These are phyloP conservation scores for Withania somnifera DNA, from an alignment of 305 asterid genomes.

Conservation along the genomic window DNA sequence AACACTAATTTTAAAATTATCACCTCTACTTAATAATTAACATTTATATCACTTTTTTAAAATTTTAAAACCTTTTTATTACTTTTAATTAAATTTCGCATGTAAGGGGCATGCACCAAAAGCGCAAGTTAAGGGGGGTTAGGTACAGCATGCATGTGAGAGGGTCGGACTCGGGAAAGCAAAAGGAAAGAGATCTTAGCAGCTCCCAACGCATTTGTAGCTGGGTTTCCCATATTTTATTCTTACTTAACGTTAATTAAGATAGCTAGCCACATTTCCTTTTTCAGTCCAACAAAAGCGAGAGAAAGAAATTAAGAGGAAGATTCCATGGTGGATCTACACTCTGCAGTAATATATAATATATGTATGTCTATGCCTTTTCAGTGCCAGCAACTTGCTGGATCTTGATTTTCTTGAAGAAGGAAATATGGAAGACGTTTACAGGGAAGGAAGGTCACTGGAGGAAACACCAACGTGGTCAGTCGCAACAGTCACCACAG, in stretches of 20 bases:
- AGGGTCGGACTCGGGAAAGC: slow-evolving; percentile 8
- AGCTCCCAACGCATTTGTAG: background rate
- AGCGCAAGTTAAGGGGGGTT: background rate
- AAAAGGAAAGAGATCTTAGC: background rate
- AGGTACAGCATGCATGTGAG: slow-evolving; percentile 16
- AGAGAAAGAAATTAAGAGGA: background rate
- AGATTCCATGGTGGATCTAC: background rate
- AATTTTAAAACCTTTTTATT: too few species aligned
- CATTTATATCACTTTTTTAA: too few species aligned
- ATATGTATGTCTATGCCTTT: too few species aligned
- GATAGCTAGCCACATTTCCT: background rate
- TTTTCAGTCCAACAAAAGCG: background rate
- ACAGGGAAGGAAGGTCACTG: slow-evolving; percentile 79
- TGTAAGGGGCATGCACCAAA: background rate
- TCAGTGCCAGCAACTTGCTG: slow-evolving; percentile 12
- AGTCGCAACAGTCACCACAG: slow-evolving; percentile 89
- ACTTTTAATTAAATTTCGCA: too few species aligned
- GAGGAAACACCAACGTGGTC: slow-evolving; percentile 94
- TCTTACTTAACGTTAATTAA: background rate
- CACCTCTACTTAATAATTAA: too few species aligned
- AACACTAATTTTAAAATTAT: too few species aligned
- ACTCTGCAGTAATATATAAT: too few species aligned
- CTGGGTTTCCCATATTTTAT: background rate
- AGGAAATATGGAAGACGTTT: slow-evolving; percentile 22
- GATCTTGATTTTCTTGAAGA: slow-evolving; percentile 2